phyloP scores from a whole-genome alignment of 495 filamentous ascomycete species.

The Podospora sp. region DNA sequence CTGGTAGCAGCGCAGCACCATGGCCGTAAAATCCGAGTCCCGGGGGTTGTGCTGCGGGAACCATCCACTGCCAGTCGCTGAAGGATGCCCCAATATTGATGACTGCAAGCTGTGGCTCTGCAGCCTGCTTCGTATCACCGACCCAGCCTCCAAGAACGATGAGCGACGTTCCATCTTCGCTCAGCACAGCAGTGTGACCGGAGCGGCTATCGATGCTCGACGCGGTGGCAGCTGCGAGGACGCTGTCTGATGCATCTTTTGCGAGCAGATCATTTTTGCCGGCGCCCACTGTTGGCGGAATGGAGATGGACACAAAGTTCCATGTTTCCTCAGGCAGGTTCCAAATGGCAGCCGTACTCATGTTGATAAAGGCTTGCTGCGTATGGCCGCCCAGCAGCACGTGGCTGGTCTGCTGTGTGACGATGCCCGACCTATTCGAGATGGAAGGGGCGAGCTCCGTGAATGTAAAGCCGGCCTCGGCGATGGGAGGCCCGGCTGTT shows the following conservation, averaged over 20 bases:
- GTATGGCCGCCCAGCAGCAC: conserved; percentile 89
- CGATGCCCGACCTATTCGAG: conserved; percentile 58
- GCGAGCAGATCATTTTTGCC: conserved; percentile 13
- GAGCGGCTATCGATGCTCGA: conserved; percentile 71
- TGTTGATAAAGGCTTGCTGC: conserved; percentile 81
- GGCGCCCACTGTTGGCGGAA: conserved; percentile 37
- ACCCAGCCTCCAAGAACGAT: conserved; percentile 91
- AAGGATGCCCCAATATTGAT: conserved; percentile 71
- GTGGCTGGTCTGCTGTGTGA: conserved; percentile 70
- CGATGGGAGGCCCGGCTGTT: conserved; percentile 56
- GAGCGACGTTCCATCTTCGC: conserved; percentile 71
- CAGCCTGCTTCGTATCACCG: conserved; percentile 71
- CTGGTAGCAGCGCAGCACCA: conserved; percentile 79
- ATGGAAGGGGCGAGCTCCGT: conserved; percentile 63
- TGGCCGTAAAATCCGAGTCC: conserved; percentile 76
- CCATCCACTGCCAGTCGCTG: conserved; percentile 75
- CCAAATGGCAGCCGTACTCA: conserved; percentile 87
- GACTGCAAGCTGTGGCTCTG: conserved; percentile 77
- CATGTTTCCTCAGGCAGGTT: conserved; percentile 83
- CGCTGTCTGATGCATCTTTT: conserved; percentile 4
- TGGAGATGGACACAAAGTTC: conserved; percentile 70
- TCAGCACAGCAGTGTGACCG: conserved; percentile 81
- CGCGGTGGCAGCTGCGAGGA: background rate
- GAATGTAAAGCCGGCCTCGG: conserved; percentile 85
- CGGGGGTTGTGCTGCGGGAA: conserved; percentile 57